phyloP scores from a whole-genome alignment of 1,284 basidiomycete genomes.

The Leucoagaricus sp. region DNA sequence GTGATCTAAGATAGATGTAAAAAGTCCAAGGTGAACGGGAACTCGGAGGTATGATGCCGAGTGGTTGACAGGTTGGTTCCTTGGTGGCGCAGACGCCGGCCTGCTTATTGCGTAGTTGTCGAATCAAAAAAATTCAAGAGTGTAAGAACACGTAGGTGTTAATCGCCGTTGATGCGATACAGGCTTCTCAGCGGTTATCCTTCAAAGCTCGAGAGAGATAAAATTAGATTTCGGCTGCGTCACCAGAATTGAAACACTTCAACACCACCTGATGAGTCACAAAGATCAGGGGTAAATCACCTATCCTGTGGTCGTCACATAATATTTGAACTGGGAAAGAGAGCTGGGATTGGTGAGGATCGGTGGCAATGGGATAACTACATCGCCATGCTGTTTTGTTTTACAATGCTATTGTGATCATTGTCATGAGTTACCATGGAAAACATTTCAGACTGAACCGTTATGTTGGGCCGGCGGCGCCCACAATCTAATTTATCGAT shows the following conservation, averaged over 20 bases:
- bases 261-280: too few species aligned
- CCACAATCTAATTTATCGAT: neutral
- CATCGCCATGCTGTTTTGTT: neutral
- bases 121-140: too few species aligned
- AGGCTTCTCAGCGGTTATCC: neutral
- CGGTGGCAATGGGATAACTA: too few species aligned
- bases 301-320: too few species aligned
- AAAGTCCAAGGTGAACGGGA: neutral
- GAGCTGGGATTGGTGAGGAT: too few species aligned
- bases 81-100: neutral
- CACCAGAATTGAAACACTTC: too few species aligned
- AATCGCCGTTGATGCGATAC: neutral
- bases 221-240: neutral
- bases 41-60: neutral
- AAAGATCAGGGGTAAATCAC: too few species aligned
- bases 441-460: neutral
- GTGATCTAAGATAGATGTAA: neutral
- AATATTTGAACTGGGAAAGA: too few species aligned
- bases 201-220: neutral
- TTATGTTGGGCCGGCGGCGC: neutral
- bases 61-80: neutral
- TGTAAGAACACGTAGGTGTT: neutral
- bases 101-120: too few species aligned
- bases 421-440: constrained; percentile 10
- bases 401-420: neutral